Evolutionary conservation across 768 basidiomycete species (phyloP).

Genomic region (Termitomyces sp.): DNA sequence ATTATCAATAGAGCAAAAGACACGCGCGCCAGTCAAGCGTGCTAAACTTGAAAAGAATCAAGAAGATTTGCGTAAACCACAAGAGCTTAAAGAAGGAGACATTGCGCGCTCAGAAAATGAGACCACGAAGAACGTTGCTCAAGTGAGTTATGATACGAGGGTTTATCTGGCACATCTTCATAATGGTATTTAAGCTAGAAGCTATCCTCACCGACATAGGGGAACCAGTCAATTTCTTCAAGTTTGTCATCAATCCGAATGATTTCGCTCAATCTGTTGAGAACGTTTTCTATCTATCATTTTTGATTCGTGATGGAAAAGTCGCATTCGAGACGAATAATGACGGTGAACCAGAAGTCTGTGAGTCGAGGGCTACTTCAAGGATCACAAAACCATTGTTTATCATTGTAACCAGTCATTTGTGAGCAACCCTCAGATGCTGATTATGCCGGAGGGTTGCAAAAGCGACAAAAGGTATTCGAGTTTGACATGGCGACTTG

Average conservation of each 20-base stretch:
- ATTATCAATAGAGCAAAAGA: conserved; percentile 80
- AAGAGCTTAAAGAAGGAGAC: conserved; percentile 79
- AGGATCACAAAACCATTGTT: neutral
- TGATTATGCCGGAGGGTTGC: conserved; percentile 57
- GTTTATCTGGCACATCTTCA: neutral
- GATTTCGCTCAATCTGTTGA: conserved; percentile 94
- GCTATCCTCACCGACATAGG: conserved; percentile 45
- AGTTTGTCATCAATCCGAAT: conserved; percentile 83
- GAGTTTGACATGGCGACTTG: conserved; percentile 91
- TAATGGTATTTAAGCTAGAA: conserved; percentile 42
- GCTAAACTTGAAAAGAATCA: conserved; percentile 68
- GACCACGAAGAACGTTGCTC: conserved; percentile 79
- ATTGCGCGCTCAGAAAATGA: conserved; percentile 82
- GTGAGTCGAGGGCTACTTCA: conserved; percentile 33
- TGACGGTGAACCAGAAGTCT: conserved; percentile 69
- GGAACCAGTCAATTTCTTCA: conserved; percentile 69
- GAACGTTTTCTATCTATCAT: conserved; percentile 93
- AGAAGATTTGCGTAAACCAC: conserved; percentile 62
- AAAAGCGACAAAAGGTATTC: conserved; percentile 81
- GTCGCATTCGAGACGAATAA: conserved; percentile 66
- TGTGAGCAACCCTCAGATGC: conserved; percentile 60
- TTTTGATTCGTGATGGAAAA: conserved; percentile 82
- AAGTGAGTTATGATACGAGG: conserved; percentile 36
- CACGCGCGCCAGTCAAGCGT: conserved; percentile 53
- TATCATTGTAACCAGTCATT: conserved; percentile 32